Base-by-base conservation (phyloP, 345 rosid genomes). In the Punica granatum region DNA sequence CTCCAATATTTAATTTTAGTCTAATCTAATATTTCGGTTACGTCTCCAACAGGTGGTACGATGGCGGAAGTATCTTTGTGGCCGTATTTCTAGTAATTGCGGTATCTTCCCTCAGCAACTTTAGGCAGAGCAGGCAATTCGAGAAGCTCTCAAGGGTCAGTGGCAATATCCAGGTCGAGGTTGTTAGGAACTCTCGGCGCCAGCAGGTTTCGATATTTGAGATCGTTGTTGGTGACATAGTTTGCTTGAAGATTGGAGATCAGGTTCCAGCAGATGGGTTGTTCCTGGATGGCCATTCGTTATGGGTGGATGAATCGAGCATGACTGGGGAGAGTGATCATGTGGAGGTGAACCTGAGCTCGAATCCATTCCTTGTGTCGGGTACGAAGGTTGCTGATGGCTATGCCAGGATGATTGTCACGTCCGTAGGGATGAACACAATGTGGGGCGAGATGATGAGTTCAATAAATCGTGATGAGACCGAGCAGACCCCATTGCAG, bases 361-460 rank as follows among this genome's bases (percentile, higher is more conserved):
- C 68, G 0, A 84, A 84, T 64, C 88, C 84, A 1, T 89, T 85
- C 77, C 63, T 89, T 72, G 76, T 82, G 26, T 86, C 90, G 0
- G 96, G 96, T 0, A 76, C 90, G 26, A 82, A 85, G 61, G 78
- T 86, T 33, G 83, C 74, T 0, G 83, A 82, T 4, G 95, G 92
- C 31, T 78, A 79, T 0, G 92, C 81, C 0, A 67, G 75, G 26
- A 92, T 92, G 96, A 60, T 79, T 21, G 86, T 84, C 28, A 86
- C 90, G 13, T 82, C 89, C 0, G 94, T 89, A 0, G 98, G 96
- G 0, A 83, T 79, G 89, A 86, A 81, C 74, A 89, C 96, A 0
- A 75, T 77, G 2, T 87, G 94, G 96, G 98, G 92, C 8, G 71
- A 86, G 72, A 80, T 86, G 89, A 86, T 87, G 94, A 82, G 92